These are phyloP conservation scores for Kwoniella europaea DNA, from an alignment of 768 basidiomycete species.

Conservation along the genomic window DNA sequence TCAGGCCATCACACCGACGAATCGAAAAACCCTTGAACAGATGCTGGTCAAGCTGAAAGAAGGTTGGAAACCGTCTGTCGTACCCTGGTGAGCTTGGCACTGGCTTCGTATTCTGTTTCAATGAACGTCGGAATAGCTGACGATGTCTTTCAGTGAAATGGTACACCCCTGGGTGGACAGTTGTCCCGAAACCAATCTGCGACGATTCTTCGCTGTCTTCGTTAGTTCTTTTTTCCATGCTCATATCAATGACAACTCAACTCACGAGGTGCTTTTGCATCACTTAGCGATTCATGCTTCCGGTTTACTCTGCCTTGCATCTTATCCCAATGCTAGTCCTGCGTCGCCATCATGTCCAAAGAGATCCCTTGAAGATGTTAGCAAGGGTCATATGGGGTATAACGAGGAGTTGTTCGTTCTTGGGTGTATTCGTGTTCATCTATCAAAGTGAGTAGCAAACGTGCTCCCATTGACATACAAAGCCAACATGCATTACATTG, in stretches of 20 bases:
- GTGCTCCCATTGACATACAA: neutral
- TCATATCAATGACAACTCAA: neutral
- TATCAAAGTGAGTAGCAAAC: conserved; percentile 70
- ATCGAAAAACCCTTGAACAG: conserved; percentile 37
- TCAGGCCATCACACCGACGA: conserved; percentile 48
- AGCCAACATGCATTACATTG: neutral
- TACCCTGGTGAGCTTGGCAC: conserved; percentile 53
- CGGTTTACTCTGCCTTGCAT: conserved; percentile 82
- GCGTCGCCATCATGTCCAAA: conserved; percentile 70
- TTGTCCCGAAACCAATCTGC: conserved; percentile 68
- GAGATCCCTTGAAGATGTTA: conserved; percentile 71
- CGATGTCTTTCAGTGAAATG: conserved; percentile 62
- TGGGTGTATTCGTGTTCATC: conserved; percentile 78
- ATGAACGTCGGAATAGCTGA: neutral
- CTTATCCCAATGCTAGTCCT: conserved; percentile 85
- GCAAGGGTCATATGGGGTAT: conserved; percentile 73
- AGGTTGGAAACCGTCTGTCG: conserved; percentile 50
- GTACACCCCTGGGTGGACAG: conserved; percentile 75
- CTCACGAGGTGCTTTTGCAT: neutral
- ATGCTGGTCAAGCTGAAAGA: conserved; percentile 40
- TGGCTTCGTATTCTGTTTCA: neutral
- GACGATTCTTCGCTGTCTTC: conserved; percentile 78
- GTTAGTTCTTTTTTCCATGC: conserved; percentile 64
- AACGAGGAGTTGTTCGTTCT: conserved; percentile 80
- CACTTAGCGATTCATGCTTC: conserved; percentile 56